Percentiles rank a stretch among this genome's conserved stretches.
These are phyloP conservation scores for Nidularia sp. DNA, from an alignment of 768 basidiomycete species.

Conservation along the genomic window DNA sequence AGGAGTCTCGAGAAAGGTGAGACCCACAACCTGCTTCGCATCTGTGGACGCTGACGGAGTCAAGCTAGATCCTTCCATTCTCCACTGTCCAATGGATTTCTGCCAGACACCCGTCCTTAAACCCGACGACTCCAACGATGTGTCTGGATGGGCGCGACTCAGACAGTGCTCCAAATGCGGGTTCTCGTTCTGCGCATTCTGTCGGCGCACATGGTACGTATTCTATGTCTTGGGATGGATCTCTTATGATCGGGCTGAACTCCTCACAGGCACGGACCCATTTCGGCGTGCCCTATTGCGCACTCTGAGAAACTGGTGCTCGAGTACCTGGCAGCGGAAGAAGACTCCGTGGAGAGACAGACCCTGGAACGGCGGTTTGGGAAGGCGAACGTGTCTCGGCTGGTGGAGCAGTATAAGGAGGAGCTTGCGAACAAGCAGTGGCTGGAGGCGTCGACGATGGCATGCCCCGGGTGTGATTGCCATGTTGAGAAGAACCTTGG, in stretches of 20 bases:
- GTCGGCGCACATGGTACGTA: slow-evolving; percentile 71
- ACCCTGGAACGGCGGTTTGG: slow-evolving; percentile 66
- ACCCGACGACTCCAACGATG: slow-evolving; percentile 45
- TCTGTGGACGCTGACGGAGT: background rate
- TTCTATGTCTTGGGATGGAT: background rate
- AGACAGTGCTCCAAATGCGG: slow-evolving; percentile 67
- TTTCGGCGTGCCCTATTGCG: slow-evolving; percentile 65
- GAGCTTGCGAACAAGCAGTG: slow-evolving; percentile 72
- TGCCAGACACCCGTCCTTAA: slow-evolving; percentile 80
- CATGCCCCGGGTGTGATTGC: slow-evolving; percentile 70
- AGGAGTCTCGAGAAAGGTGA: slow-evolving; percentile 67
- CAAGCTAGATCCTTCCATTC: slow-evolving; percentile 64
- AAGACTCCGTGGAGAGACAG: slow-evolving; percentile 43
- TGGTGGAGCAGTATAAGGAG: slow-evolving; percentile 65
- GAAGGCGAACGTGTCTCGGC: slow-evolving; percentile 48
- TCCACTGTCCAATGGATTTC: slow-evolving; percentile 74
- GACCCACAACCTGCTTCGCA: slow-evolving; percentile 4
- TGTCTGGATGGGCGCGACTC: slow-evolving; percentile 67
- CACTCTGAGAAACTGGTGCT: slow-evolving; percentile 60
- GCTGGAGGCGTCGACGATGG: slow-evolving; percentile 64
- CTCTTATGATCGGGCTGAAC: slow-evolving; percentile 1
- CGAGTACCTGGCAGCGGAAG: slow-evolving; percentile 60
- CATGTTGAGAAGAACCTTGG: slow-evolving; percentile 74
- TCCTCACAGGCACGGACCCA: slow-evolving; percentile 73
- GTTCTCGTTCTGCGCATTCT: slow-evolving; percentile 83